phyloP scores from a whole-genome alignment of 2,329 filamentous ascomycete species.

The Fusarium torreyae region DNA sequence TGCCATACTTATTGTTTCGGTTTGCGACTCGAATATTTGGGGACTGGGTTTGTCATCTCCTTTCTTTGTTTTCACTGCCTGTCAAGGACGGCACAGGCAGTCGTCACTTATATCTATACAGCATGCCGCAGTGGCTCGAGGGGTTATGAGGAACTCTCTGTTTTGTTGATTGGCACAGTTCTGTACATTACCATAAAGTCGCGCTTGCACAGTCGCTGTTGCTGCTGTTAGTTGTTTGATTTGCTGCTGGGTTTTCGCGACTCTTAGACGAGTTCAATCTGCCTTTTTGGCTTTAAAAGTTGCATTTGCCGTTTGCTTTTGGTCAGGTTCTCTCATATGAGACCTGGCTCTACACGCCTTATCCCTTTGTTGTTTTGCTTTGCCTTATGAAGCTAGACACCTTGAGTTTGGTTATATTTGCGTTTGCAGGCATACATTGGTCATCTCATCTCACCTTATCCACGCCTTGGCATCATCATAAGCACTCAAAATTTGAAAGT shows the following conservation, averaged over 20 bases:
- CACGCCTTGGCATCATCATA: conserved; percentile 20
- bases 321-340: conserved; percentile 37
- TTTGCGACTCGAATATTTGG: conserved; percentile 34
- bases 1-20: conserved; percentile 28
- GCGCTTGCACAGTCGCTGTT: conserved; percentile 60
- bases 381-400: conserved; percentile 30
- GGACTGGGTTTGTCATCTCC: conserved; percentile 52
- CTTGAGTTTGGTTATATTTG: conserved; percentile 34
- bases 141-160: conserved; percentile 58
- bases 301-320: conserved; percentile 48
- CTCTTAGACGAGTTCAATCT: conserved; percentile 57
- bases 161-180: conserved; percentile 58
- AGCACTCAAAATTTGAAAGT: conserved; percentile 27
- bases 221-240: conserved; percentile 54
- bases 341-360: conserved; percentile 16
- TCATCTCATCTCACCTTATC: conserved; percentile 13
- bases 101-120: conserved; percentile 49
- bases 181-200: conserved; percentile 71
- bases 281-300: conserved; percentile 54
- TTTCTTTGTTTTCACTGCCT: conserved; percentile 39
- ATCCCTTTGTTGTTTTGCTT: conserved; percentile 43
- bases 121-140: conserved; percentile 52
- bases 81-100: conserved; percentile 49
- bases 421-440: conserved; percentile 21
- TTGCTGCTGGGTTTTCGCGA: conserved; percentile 53